phyloP scores from a whole-genome alignment of 352 stramenopile genomes.

The Phytophthora hybrid region DNA sequence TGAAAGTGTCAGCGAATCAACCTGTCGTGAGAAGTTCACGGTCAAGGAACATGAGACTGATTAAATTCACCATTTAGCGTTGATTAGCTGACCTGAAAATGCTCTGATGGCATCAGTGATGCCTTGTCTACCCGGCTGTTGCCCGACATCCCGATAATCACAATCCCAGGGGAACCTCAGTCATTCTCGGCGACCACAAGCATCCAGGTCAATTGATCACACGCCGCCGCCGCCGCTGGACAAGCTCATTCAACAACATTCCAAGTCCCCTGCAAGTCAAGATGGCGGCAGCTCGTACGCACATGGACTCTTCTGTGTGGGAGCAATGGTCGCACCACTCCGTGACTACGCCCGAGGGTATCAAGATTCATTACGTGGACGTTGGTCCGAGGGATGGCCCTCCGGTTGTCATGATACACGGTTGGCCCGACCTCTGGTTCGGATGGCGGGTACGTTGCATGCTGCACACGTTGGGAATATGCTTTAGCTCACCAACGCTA shows the following conservation, averaged over 20 bases:
- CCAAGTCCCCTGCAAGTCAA: slow-evolving; percentile 25
- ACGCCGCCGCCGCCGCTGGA: neutral
- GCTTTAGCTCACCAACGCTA: neutral
- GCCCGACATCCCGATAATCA: slow-evolving; percentile 15
- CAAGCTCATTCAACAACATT: slow-evolving; percentile 13
- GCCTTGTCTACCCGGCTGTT: slow-evolving; percentile 27
- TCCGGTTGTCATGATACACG: slow-evolving; percentile 66
- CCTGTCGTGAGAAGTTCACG: slow-evolving; percentile 15
- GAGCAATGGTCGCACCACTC: slow-evolving; percentile 48
- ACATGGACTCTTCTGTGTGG: slow-evolving; percentile 37
- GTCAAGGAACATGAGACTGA: neutral
- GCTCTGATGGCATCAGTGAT: too few relatives aligned
- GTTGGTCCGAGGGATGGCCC: slow-evolving; percentile 51
- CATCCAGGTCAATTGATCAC: neutral
- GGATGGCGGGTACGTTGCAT: slow-evolving; percentile 53
- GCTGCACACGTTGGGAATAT: neutral
- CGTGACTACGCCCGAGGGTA: slow-evolving; percentile 39
- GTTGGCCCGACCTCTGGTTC: slow-evolving; percentile 73
- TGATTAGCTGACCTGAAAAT: slow-evolving; percentile 38
- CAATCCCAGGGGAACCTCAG: slow-evolving; percentile 19
- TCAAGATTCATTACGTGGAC: slow-evolving; percentile 64
- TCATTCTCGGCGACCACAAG: slow-evolving; percentile 1
- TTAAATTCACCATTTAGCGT: slow-evolving; percentile 1
- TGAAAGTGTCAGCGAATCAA: slow-evolving; percentile 37
- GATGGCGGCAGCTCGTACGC: slow-evolving; percentile 18